Evolutionary conservation across 2,329 filamentous ascomycete species (phyloP), one percentile per base, ranked within the genome.

Genomic region (Fusarium sp.): DNA sequence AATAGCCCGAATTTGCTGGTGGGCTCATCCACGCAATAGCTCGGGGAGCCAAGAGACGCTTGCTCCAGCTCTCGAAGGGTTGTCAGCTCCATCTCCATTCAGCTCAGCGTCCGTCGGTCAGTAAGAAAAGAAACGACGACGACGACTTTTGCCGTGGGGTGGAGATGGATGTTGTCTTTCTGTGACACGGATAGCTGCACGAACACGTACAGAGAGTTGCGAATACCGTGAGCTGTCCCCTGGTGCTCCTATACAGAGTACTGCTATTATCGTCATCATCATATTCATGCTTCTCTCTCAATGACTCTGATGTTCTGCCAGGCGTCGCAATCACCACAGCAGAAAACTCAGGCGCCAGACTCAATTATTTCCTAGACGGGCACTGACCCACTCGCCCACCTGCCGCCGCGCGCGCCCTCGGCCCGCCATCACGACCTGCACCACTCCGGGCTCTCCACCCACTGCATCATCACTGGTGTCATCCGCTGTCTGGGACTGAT

Each of bases 171-270:
- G 44, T 44, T 38, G 27, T 60, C 11, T 59, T 51, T 73, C 46
- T 67, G 70, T 74, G 57, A 62, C 61, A 75, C 73, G 56, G 53
- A 57, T 62, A 60, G 31, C 67, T 77, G 66, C 72, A 70, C 35
- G 66, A 68, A 74, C 62, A 76, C 66, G 70, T 74, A 71, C 65
- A 24, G 55, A 49, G 42, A 40, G 55, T 38, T 53, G 17, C 49
- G 38, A 57, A 63, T 57, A 42, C 20, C 27, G 29, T 33, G 17
- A 35, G 57, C 7, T 31, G n/a, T 31, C 36, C 20, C 22, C 40
- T 40, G 31, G 12, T 17, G 2, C 16, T 58, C 14, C 17, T 27
- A 40, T 27, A 9, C 55, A 22, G 11, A 29, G 17, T 29, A 20
- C 20, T 33, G 27, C 27, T 40, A 38, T 38, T 44, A 29, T 55